Base-by-base conservation (phyloP, 2,329 filamentous ascomycete genomes). In the Talaromyces rugulosus region DNA sequence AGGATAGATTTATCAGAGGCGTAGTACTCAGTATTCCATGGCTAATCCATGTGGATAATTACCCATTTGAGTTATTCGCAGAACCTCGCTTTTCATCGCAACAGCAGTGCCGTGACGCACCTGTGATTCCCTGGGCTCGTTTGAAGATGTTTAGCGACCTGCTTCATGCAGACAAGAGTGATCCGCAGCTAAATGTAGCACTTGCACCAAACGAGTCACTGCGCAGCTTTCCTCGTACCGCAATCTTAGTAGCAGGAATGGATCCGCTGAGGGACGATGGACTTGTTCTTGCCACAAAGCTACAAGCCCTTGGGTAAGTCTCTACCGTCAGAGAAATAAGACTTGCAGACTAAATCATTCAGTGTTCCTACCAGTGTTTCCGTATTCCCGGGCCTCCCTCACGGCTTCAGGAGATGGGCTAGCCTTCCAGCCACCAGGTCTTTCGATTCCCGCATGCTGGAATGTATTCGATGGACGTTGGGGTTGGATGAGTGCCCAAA, bases 221-320 rank as follows among this genome's bases (percentile, higher is more conserved):
- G 23, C 16, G 47, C n/a, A 27, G 5, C 6, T 59, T 33, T 12
- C 53, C 53, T 34, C 27, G 33, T 12, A 59, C 57, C 4, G 57
- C 57, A 14, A 53, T 59, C 4, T 36, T 59, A 27, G 57, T 59
- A 7, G 57, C 57, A 18, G 57, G 57, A 28, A 59, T 52, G 57
- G 47, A 59, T 53, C 57, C 57, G 5, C 36, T 53, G 47, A 59
- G 47, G 30, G 57, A 59, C 53, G 57, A 59, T 36, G 57, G 57
- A 18, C 23, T 59, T 16, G 12, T 59, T 7, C 23, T 59, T 6
- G 57, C 57, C 6, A 59, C 47, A 27, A 59, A 51, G 12, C 28
- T 59, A 14, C 31, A 53, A 31, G 33, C 44, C 4, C n/a, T 52
- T n/a, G 23, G 27, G 47, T 59, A 42, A 53, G 57, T 53, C 28